Evolutionary conservation across 1,284 basidiomycete genomes (phyloP), one percentile per base, ranked within the genome.

Genomic region (Moesziomyces antarcticus): DNA sequence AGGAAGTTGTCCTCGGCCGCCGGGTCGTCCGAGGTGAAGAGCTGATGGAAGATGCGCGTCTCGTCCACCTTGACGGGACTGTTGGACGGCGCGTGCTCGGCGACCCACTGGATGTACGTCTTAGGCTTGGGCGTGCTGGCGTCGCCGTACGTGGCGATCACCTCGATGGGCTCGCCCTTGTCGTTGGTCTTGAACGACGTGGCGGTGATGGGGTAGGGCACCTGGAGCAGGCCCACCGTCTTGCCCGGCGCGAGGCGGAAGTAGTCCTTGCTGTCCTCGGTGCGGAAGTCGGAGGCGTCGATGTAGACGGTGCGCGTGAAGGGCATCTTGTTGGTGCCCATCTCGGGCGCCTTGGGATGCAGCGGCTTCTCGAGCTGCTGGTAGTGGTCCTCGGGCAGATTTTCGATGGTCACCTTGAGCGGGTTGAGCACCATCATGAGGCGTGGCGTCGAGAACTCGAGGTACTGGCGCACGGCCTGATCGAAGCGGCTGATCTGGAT

Each of bases 41-140:
- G 87, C 42, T 91, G 91, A 83, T 94, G 89, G 88, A 98, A 98
- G 80, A 97, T 89, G 52, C 94, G 90, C 42, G 92, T 93, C 86
- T 99, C 94, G 83, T 94, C 90, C 72, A 99, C 87, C 50, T 86
- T 86, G 44, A 98, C 91, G 11, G 94, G 94, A 69, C 91, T 93
- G 13, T 90, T 88, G 0, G 90, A 90, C 7, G 90, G 86, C 13
- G 89, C 87, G 79, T 95, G 92, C 75, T 93, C 91, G 45, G 93
- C 94, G 18, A 99, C 93, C 97, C 97, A 99, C 84, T 99, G 97
- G 82, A 99, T 94, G 86, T 91, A 99, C 16, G 94, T 91, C 85
- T 97, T 97, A 33, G 94, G 92, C 84, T 97, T 98, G 52, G 73
- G 56, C 85, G 89, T 91, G 43, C 47, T 58, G 30, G 87, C 84